phyloP scores from a whole-genome alignment of 352 stramenopile species.

The Pythium folliculosum region DNA sequence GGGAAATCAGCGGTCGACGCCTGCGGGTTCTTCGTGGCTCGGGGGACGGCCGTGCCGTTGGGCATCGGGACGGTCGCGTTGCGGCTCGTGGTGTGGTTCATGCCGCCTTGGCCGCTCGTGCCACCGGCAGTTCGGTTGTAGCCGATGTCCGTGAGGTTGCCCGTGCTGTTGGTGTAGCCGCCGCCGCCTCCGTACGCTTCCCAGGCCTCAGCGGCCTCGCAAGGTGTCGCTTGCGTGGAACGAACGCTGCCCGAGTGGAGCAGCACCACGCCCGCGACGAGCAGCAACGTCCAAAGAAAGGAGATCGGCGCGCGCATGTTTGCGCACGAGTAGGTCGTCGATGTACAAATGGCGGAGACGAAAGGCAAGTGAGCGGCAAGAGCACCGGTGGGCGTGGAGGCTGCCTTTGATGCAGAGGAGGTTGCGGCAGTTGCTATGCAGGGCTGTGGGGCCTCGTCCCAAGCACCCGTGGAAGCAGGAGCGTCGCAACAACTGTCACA shows the following conservation, averaged over 20 bases:
- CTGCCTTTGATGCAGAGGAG: too few relatives aligned
- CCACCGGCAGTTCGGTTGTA: constrained; percentile 18
- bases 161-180: constrained; percentile 23
- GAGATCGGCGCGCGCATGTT: constrained; percentile 5
- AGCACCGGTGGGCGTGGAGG: background rate
- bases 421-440: too few relatives aligned
- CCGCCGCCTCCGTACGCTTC: constrained; percentile 2
- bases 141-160: constrained; percentile 23
- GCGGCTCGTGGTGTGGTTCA: constrained; percentile 20
- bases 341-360: too few relatives aligned
- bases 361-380: background rate
- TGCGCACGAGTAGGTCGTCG: background rate
- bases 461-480: background rate
- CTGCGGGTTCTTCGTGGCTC: background rate
- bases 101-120: background rate
- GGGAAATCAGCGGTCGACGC: background rate
- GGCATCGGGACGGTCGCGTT: constrained; percentile 26
- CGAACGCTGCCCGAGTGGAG: background rate
- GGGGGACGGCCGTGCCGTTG: constrained; percentile 10
- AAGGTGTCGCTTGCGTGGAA: constrained; percentile 3
- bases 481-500: constrained; percentile 11
- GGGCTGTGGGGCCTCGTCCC: background rate
- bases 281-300: constrained; percentile 8
- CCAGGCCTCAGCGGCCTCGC: constrained; percentile 15
- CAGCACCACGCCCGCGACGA: background rate